Evolutionary conservation across 2,329 filamentous ascomycete genomes (phyloP).

Genomic region (Ilyonectria mors-panacis): DNA sequence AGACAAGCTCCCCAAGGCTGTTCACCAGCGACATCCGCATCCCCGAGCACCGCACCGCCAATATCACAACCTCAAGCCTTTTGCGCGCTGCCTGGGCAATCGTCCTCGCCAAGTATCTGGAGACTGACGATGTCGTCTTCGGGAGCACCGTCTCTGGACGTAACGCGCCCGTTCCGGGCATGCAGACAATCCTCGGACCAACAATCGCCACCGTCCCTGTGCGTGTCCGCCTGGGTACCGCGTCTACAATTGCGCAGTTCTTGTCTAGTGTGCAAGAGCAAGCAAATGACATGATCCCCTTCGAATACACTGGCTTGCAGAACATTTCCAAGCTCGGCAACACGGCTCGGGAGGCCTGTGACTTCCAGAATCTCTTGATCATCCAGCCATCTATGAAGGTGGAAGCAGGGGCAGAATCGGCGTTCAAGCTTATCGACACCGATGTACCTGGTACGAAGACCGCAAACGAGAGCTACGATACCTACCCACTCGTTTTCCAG

Average conservation of each 20-base stretch:
- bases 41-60: constrained; percentile 39
- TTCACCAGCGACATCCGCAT: constrained; percentile 4
- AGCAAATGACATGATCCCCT: constrained; percentile 12
- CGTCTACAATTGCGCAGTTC: background rate
- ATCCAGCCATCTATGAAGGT: constrained; percentile 13
- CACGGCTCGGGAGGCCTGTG: constrained; percentile 7
- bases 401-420: constrained; percentile 1
- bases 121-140: constrained; percentile 58
- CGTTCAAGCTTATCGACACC: constrained; percentile 28
- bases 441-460: constrained; percentile 12
- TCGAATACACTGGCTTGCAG: constrained; percentile 13
- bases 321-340: constrained; percentile 15
- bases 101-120: constrained; percentile 63
- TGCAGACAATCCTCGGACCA: constrained; percentile 36
- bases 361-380: constrained; percentile 10
- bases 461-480: constrained; percentile 41
- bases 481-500: constrained; percentile 40
- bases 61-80: constrained; percentile 42
- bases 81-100: constrained; percentile 63
- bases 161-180: constrained; percentile 38
- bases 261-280: constrained; percentile 7
- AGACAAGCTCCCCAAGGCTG: background rate
- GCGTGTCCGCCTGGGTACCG: constrained; percentile 3
- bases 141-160: constrained; percentile 61
- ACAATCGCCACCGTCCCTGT: constrained; percentile 12